These are phyloP conservation scores for Cryphonectria radicalis DNA, from an alignment of 2,329 filamentous ascomycete species.

Conservation along the genomic window DNA sequence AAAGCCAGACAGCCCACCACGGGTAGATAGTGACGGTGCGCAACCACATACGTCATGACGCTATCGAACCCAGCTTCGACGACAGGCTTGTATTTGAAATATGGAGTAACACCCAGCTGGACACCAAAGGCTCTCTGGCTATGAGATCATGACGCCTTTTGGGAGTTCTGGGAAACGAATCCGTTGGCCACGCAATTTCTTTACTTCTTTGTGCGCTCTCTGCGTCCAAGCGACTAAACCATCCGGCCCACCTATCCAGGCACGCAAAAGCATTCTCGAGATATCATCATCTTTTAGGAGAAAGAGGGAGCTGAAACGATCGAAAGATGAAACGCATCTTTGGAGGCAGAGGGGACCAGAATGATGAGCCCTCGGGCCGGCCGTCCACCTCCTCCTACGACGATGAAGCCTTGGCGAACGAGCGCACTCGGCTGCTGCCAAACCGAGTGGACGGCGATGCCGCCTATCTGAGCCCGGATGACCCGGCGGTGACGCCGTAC, in stretches of 20 bases:
- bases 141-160: background rate
- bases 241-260: constrained; percentile 2
- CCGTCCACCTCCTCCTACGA: constrained; percentile 28
- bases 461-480: constrained; percentile 75
- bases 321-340: constrained; percentile 25
- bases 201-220: background rate
- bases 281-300: background rate
- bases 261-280: constrained; percentile 1
- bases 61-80: constrained; percentile 1
- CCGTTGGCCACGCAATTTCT: background rate
- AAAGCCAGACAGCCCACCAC: constrained; percentile 7
- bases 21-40: constrained; percentile 14
- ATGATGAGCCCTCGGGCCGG: constrained; percentile 36
- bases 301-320: background rate
- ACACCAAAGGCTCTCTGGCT: background rate
- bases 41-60: constrained; percentile 23
- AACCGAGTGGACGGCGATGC: constrained; percentile 61
- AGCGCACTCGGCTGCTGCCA: constrained; percentile 70
- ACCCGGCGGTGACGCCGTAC: constrained; percentile 88
- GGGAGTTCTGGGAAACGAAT: background rate
- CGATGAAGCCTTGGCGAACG: constrained; percentile 42
- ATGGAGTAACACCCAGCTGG: background rate
- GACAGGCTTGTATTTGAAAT: background rate
- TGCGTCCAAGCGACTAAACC: background rate
- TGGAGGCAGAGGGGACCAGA: constrained; percentile 27